Evolutionary conservation across 306 rosid species (phyloP), one percentile per base, ranked within the genome.

Genomic region (Cucurbita argyrosperma): DNA sequence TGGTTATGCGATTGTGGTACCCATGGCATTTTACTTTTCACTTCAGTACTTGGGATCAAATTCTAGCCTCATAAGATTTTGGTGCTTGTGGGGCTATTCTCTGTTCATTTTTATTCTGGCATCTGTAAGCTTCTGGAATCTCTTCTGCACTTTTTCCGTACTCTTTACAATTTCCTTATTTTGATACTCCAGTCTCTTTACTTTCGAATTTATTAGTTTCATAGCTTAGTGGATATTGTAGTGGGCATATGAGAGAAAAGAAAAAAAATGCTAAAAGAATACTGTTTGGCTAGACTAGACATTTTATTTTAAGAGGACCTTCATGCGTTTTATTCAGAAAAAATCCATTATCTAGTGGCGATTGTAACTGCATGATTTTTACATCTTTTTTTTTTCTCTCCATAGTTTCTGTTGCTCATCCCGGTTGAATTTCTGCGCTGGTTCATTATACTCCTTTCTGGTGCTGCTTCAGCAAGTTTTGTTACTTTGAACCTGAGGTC

Each of bases 61-160:
- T 74, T 82, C 92, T 49, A 89, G 83, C 83, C 96, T 94, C 72
- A 63, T 90, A 71, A 86, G 79, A 61, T 87, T 90, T 79, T 94
- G 98, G 98, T 94, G 97, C 80, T 82, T 94, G 96, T 94, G 98
- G 98, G 98, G 98, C 51, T 94, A 94, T 84, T 94, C 98, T 75
- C 97, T 94, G 77, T 79, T 89, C 85, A 82, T 94, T 78, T 94
- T 94, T 82, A 70, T 89, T 76, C 78, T 78, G 58, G 90, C 94
- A 68, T 89, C 96, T 10, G 98, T 94, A 84, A 90, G 98, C 86
- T 74, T 16, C 75, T 78, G 35, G 75, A 26, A 80, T 78, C 72
- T 58, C 60, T 55, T 64, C 71, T 60, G 21, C 65, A n/a, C 30
- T 43, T 45, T 65, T 43, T 1, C 23, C 12, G 15, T 16, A 37